Evolutionary conservation across 2,329 filamentous ascomycete species (phyloP).

Genomic region (Rutstroemia sp.): DNA sequence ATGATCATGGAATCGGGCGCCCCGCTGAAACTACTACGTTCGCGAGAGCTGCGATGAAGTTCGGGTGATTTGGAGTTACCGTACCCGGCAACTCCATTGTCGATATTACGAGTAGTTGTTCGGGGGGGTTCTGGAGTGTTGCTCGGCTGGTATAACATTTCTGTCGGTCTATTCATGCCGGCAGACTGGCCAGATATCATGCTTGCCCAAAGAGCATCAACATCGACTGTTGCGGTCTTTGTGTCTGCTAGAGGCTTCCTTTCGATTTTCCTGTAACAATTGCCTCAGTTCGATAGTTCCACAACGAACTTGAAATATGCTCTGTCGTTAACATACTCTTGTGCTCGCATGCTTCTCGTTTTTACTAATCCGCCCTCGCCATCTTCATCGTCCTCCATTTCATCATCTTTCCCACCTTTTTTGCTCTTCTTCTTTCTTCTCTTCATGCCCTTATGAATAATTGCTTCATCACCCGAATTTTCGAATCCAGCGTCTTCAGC

Average conservation of each 20-base stretch:
- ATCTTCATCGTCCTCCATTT: slow-evolving; percentile 49
- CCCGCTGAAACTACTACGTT: slow-evolving; percentile 20
- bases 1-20: slow-evolving; percentile 40
- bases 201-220: slow-evolving; percentile 62
- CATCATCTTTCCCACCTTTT: slow-evolving; percentile 38
- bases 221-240: slow-evolving; percentile 53
- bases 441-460: slow-evolving; percentile 53
- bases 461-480: slow-evolving; percentile 66
- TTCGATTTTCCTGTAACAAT: slow-evolving; percentile 16
- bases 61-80: slow-evolving; percentile 8
- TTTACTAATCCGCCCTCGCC: slow-evolving; percentile 61
- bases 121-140: slow-evolving; percentile 2
- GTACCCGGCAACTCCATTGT: too few species aligned
- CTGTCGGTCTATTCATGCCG: background rate
- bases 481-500: slow-evolving; percentile 46
- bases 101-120: background rate
- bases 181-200: slow-evolving; percentile 44
- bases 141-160: background rate
- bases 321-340: slow-evolving; percentile 42
- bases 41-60: slow-evolving; percentile 9
- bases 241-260: slow-evolving; percentile 23
- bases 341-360: slow-evolving; percentile 62
- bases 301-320: background rate
- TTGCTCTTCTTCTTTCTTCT: slow-evolving; percentile 41
- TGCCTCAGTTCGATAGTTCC: slow-evolving; percentile 1